Percentiles rank a stretch among this genome's conserved stretches.
Evolutionary conservation across 192 early-diverging fungal genomes (phyloP).

Genomic region (Hyaloraphidium curvatum): DNA sequence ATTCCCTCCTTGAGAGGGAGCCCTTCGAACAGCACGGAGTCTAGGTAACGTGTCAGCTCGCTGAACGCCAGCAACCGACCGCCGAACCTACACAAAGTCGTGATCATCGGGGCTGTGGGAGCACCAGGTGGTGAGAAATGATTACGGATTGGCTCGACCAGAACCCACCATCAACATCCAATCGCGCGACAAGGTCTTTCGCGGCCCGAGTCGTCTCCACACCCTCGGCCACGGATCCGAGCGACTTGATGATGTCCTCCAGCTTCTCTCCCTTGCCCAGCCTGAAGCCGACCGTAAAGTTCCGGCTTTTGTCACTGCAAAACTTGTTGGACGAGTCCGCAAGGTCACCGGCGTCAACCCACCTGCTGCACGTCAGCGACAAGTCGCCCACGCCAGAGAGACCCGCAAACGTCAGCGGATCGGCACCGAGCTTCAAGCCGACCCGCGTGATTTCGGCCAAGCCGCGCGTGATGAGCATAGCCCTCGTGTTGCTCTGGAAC

Average conservation of each 20-base stretch:
- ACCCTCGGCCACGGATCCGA: constrained; percentile 28
- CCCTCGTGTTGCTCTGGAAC: constrained; percentile 20
- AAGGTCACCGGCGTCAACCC: not conserved
- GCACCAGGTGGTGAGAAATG: too few relatives aligned
- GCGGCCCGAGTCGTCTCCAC: constrained; percentile 29
- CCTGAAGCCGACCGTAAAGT: constrained; percentile 27
- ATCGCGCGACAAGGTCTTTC: constrained; percentile 15
- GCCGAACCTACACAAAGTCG: too few relatives aligned
- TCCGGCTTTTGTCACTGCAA: constrained; percentile 21
- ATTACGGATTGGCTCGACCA: too few relatives aligned
- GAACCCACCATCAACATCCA: constrained; percentile 13
- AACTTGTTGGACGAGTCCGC: not conserved
- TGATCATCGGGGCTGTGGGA: too few relatives aligned
- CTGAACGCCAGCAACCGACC: too few relatives aligned
- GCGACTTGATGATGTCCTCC: constrained; percentile 17
- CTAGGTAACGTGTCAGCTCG: too few relatives aligned
- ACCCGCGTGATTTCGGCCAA: constrained; percentile 21
- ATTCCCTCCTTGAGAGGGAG: too few relatives aligned
- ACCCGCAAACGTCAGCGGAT: constrained; percentile 29
- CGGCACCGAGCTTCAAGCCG: constrained; percentile 23
- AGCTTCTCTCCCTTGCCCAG: constrained; percentile 23
- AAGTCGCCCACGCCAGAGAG: constrained; percentile 4
- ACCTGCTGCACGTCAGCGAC: not conserved
- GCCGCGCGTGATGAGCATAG: not conserved
- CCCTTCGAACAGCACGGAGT: too few relatives aligned